Evolutionary conservation across 2,329 filamentous ascomycete genomes (phyloP).

Genomic region (Teratosphaeria gauchensis): DNA sequence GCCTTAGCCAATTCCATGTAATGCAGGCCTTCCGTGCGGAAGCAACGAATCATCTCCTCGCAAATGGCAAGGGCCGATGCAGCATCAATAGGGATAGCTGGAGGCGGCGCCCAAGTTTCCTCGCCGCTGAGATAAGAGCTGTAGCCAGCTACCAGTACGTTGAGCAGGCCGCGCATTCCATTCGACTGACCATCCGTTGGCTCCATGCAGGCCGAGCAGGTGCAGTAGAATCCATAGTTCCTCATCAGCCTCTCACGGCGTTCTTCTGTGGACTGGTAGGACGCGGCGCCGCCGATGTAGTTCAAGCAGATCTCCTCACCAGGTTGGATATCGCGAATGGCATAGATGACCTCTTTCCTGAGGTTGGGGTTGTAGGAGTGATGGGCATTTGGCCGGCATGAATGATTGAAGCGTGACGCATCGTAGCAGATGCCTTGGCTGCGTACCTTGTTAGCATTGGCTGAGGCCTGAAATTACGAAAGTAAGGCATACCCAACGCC

Average conservation of each 20-base stretch:
- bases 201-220: conserved; percentile 18
- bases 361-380: conserved; percentile 9
- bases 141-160: background rate
- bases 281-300: conserved; percentile 8
- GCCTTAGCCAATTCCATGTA: conserved; percentile 14
- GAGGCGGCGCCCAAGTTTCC: conserved; percentile 4
- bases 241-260: conserved; percentile 11
- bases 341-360: conserved; percentile 13
- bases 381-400: conserved; percentile 14
- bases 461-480: background rate
- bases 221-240: conserved; percentile 22
- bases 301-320: conserved; percentile 14
- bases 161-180: background rate
- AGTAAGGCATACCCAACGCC: background rate
- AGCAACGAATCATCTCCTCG: conserved; percentile 61
- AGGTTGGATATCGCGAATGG: conserved; percentile 12
- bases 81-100: conserved; percentile 3
- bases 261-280: conserved; percentile 6
- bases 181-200: conserved; percentile 1
- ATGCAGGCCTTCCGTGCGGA: conserved; percentile 78
- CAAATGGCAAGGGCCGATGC: background rate
- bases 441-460: background rate
- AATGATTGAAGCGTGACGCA: conserved; percentile 16
- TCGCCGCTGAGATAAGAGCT: conserved; percentile 6
- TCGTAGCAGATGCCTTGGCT: conserved; percentile 10